Conservation (phyloP, 108 stramenopile species). For the Epithemia pelagica region DNA sequence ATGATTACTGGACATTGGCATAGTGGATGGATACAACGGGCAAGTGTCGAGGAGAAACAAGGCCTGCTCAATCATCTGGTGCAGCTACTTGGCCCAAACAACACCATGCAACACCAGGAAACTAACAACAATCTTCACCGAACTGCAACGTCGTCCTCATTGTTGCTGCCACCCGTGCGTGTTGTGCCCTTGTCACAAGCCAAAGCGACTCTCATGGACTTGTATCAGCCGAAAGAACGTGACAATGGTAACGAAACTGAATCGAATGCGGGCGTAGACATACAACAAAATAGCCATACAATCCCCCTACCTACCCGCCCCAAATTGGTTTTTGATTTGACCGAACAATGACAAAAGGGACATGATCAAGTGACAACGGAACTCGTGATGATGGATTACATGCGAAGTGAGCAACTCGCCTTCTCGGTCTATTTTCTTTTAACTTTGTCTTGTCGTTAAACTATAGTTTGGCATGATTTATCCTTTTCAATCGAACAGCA, state of each 20-base stretch:
- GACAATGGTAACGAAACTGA: background rate
- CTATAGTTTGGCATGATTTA: too few relatives aligned
- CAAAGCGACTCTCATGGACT: background rate
- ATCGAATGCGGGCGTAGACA: background rate
- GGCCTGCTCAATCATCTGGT: slow-evolving; percentile 20
- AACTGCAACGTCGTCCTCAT: too few relatives aligned
- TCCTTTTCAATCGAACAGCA: too few relatives aligned
- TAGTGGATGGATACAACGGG: slow-evolving; percentile 39
- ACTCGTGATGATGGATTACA: too few relatives aligned
- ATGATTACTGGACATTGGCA: slow-evolving; percentile 43
- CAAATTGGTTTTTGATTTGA: background rate
- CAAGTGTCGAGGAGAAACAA: slow-evolving; percentile 3
- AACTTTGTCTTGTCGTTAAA: too few relatives aligned
- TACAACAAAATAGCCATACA: background rate
- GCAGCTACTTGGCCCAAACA: background rate
- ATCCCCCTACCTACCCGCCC: background rate
- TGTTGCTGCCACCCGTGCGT: background rate
- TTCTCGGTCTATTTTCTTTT: too few relatives aligned
- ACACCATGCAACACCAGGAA: background rate
- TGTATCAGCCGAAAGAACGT: background rate
- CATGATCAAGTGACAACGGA: too few relatives aligned
- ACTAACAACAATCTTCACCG: background rate
- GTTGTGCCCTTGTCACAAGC: background rate
- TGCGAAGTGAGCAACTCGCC: too few relatives aligned
- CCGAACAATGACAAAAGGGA: too few relatives aligned